Evolutionary conservation across 1,284 basidiomycete genomes (phyloP), one percentile per base, ranked within the genome.

Genomic region (Wolfiporia cocos): DNA sequence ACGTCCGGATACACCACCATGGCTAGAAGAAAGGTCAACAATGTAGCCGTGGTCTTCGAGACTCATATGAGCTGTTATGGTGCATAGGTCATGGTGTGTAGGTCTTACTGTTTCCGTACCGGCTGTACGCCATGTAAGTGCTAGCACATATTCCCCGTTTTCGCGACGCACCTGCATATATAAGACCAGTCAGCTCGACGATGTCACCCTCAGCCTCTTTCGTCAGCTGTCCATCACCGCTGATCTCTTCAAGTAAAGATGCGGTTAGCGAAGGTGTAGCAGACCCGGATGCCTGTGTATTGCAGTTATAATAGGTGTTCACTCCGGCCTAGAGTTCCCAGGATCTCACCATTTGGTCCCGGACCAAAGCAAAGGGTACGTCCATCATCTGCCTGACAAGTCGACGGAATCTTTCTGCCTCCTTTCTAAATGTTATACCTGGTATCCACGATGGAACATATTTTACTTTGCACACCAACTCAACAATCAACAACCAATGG

Each of bases 1-100:
- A 58, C 44, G 9, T 58, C 53, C 2, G 59, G 62, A 39, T 57
- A 42, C 9, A 52, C 47, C 3, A 54, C 43, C 55, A 62, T 52
- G 2, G 52, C 54, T 14, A 62, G 39, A 29, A 63, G 42, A 34
- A 60, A 57, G 4, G 44, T 28, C 3, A 34, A 23, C 5, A 44
- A 22, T 2, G 39, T 32, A 2, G 42, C 35, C 4, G 36, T 31
- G 2, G 42, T 34, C 42, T 44, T 7, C 4, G 5, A 6, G 9
- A 4, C 4, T 7, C 17, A 20, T 11, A 15, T 12, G 34, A 20
- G 4, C 11, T 20, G 20, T 19, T 3, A 22, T 14, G 7, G n/a
- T 2, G 18, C 23, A 23, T 12, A 6, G 17, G 34, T 33, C 20
- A 36, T 26, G 34, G 17, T n/a, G n/a, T n/a, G 31, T 12, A 17